A percentile compares a stretch with the other conserved stretches of the same genome.
These are phyloP conservation scores for Periglandula ipomoeae DNA, from an alignment of 2,329 filamentous ascomycete genomes.

Conservation along the genomic window DNA sequence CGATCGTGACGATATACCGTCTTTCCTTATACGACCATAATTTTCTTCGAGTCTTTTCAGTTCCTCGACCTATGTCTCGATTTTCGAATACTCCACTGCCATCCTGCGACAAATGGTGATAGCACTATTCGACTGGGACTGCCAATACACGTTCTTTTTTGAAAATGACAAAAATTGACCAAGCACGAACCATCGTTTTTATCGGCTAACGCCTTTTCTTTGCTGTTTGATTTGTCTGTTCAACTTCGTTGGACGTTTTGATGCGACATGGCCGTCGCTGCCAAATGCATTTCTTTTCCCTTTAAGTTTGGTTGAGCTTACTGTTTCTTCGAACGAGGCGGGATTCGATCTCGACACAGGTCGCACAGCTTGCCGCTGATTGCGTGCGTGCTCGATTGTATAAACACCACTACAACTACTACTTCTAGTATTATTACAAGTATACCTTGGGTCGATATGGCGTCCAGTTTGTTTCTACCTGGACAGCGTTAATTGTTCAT, in stretches of 20 bases:
- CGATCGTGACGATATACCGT: constrained; percentile 5
- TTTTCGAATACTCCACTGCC: background rate
- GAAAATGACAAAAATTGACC: background rate
- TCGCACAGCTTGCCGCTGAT: background rate
- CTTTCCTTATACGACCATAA: background rate
- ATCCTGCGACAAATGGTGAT: background rate
- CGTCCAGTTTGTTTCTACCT: background rate
- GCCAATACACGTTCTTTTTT: background rate
- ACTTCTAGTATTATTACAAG: background rate
- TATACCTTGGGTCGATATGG: constrained; percentile 1
- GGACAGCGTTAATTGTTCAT: constrained; percentile 1
- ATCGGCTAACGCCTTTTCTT: background rate
- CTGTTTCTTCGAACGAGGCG: background rate
- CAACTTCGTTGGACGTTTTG: background rate
- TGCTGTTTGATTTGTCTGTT: background rate
- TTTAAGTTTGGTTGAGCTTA: background rate
- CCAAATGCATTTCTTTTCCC: background rate
- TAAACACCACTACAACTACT: background rate
- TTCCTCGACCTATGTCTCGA: background rate
- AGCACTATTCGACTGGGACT: background rate
- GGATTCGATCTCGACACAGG: background rate
- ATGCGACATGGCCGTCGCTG: background rate
- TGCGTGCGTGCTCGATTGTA: background rate
- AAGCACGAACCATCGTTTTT: background rate
- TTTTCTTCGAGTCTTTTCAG: background rate